Base-by-base conservation (phyloP, 2,329 filamentous ascomycete genomes). In the Zalaria sp. region DNA sequence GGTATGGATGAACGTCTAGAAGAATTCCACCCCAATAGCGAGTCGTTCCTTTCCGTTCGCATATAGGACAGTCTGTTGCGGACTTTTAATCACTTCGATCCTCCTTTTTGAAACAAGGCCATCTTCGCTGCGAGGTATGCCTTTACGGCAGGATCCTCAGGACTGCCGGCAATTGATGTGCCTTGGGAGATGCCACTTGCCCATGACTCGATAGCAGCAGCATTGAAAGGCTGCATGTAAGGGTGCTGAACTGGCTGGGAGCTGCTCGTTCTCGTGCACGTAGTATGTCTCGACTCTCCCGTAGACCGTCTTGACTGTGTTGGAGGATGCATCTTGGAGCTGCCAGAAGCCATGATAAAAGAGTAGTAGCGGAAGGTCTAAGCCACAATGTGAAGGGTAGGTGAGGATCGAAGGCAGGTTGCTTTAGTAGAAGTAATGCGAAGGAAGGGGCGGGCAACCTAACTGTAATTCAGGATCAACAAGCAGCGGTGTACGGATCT, bases 41-140 rank as follows among this genome's bases (percentile, higher is more conserved):
- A 18, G 18, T 18, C 18, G 18, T 18, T 18, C 18, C 2, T 18
- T 18, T 18, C 18, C 18, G 25, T 4, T 8, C 35, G 28, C 9
- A 27, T 39, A 39, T 26, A 28, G 18, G n/a, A 25, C 37, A 32
- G 37, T 37, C 42, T 38, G 27, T 26, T 37, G 37, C 40, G 25
- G 37, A 10, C 3, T 7, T 4, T 32, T 29, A n/a, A 25, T 6
- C 25, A 29, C 27, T 28, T 34, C n/a, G 18, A 38, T 34, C 37
- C 35, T 5, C 34, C 3, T n/a, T 43, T 35, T n/a, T 52, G 51
- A 39, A 59, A 58, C 9, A 60, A 49, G 5, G 54, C 53, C 52
- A 58, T 47, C 48, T 60, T 59, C 18, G 55, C 55, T 43, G 54
- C 50, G n/a, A 59, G 45, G 37, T 60, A 60, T 3, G 56, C 57